Base-by-base conservation (phyloP, 257 asterid species). In the Ballota nigra region DNA sequence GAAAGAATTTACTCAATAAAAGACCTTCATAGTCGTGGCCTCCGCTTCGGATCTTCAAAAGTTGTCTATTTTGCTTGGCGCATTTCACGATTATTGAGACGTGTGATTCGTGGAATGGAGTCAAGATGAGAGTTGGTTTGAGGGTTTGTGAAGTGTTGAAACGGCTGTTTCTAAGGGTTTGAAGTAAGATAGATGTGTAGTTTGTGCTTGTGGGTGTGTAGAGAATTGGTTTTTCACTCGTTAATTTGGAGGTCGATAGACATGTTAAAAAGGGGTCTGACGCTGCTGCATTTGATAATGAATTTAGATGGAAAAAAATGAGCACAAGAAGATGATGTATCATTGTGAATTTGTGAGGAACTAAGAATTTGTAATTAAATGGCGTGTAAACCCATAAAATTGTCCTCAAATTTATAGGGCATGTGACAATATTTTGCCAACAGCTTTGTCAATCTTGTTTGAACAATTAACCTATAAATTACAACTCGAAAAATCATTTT, bases 11-110 rank as follows among this genome's bases (percentile, higher is more conserved):
- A 33, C 5, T 5, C 6, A 5, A 33, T 5, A 5, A 6, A 33
- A 5, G 8, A 33, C 38, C 84, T 24, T 80, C 84, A 10, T 22
- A 75, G 51, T 80, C 80, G 2, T 80, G 84, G 63, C 84, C 84
- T 8, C 85, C 85, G 12, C 82, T 73, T 8, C 82, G 80, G 15
- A 63, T 74, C 19, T n/a, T 62, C 5, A 77, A 75, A 1, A 51
- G 63, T 1, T 65, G 6, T 2, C 64, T 41, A 0, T 22, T 3
- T 0, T 19, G 3, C 26, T 38, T 75, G 13, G 79, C 79, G 52
- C 86, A 82, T 13, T 0, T 36, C 13, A 81, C 78, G 49, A 45
- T 20, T 1, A 26, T 23, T n/a, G 5, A 31, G 63, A 77, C 75
- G 4, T 80, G 75, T 3, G 81, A 76, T 19, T 72, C 77, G 18